Evolutionary conservation across 257 asterid genomes (phyloP).

Genomic region (Paraleonurus japonicus): DNA sequence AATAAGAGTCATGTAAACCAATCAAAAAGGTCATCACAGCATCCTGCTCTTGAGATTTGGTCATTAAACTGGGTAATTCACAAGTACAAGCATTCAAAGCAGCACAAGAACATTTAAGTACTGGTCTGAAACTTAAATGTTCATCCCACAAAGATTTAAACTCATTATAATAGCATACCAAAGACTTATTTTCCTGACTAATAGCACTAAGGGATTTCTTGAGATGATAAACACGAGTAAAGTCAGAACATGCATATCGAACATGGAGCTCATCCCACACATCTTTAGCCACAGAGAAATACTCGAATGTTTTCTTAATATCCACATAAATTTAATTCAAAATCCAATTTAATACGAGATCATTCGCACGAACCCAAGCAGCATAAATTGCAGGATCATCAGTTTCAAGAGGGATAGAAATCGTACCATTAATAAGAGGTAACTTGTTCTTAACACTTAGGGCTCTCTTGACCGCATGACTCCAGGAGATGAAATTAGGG

Average conservation of each 20-base stretch:
- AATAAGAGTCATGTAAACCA: too few relatives aligned
- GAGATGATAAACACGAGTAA: neutral
- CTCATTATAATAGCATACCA: neutral
- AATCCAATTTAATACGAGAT: neutral
- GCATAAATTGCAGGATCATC: neutral
- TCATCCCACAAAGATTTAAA: neutral
- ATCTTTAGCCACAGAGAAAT: too few relatives aligned
- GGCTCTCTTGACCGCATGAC: neutral
- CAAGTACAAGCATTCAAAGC: too few relatives aligned
- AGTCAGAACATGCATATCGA: neutral
- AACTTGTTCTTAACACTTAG: too few relatives aligned
- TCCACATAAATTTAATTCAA: neutral
- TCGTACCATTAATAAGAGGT: too few relatives aligned
- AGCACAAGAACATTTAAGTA: neutral
- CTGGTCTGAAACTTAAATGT: neutral
- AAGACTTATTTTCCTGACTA: neutral
- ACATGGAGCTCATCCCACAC: neutral
- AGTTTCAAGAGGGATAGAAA: too few relatives aligned
- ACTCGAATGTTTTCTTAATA: neutral
- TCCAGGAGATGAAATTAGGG: neutral
- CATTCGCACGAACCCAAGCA: neutral
- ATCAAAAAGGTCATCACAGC: too few relatives aligned
- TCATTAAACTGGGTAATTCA: too few relatives aligned
- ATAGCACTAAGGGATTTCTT: too few relatives aligned
- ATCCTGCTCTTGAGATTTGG: too few relatives aligned